Evolutionary conservation across 163 green algal genomes (phyloP).

Genomic region (Coccomyxa subellipsoidea): DNA sequence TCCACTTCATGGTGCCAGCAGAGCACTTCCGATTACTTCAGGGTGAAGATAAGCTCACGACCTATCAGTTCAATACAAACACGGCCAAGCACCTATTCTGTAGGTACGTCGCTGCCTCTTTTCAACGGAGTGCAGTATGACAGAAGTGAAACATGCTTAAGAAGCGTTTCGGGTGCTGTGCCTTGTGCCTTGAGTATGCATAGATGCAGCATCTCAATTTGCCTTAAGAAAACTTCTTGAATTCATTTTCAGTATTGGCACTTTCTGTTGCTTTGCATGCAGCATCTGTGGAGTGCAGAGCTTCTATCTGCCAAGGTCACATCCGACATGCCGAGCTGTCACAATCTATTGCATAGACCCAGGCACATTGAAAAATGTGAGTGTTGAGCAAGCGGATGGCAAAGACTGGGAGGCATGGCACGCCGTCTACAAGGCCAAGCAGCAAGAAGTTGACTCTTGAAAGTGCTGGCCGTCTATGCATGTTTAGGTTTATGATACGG

Average conservation of each 20-base stretch:
- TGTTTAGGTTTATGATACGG: no score
- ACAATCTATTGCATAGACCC: not conserved
- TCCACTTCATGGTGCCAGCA: conserved; percentile 3
- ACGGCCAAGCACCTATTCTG: not conserved
- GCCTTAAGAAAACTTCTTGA: not conserved
- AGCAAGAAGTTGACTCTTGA: not conserved
- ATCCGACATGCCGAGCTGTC: not conserved
- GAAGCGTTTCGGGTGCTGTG: no score
- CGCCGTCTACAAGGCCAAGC: not conserved
- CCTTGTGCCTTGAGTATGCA: not conserved
- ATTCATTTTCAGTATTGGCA: not conserved
- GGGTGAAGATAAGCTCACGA: not conserved
- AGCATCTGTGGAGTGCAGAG: not conserved
- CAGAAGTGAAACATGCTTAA: no score
- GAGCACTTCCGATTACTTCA: not conserved
- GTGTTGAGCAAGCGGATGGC: not conserved
- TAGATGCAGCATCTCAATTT: not conserved
- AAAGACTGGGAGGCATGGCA: not conserved
- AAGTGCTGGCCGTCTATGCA: no score
- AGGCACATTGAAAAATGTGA: not conserved
- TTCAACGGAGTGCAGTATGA: no score
- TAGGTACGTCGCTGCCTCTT: not conserved
- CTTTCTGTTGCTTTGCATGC: not conserved
- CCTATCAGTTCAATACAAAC: not conserved
- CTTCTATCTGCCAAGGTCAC: not conserved